Evolutionary conservation across 345 rosid species (phyloP), one percentile per base, ranked within the genome.

Genomic region (Litchi chinensis): DNA sequence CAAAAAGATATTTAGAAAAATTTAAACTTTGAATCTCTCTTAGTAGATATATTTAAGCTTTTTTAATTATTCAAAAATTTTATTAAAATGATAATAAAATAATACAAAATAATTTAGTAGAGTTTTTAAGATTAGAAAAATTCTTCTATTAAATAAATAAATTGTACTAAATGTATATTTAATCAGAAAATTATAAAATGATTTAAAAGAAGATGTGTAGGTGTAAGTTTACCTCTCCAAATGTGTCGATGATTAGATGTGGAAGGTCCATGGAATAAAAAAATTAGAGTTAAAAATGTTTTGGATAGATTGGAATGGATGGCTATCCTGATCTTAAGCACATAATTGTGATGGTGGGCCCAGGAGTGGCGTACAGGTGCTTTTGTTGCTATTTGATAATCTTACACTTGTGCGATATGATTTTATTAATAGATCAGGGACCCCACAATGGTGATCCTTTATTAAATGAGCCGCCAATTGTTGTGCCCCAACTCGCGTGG

Each of bases 401-500:
- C 70, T 57, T 70, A 74, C 79, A 83, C 76, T 9, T 79, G 71
- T 9, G 26, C 24, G 0, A 63, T 24, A 4, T 0, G 63, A 56
- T 22, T 43, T 70, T 52, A n/a, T 6, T 18, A 37, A 73, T 73
- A 46, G 37, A 32, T 32, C 37, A 1, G 3, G 37, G 37, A 32
- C 37, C 37, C 37, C 69, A 77, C 64, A 1, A 21, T 0, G 0
- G 26, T 39, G n/a, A 1, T 37, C 48, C 65, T 52, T 6, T 78
- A 16, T 6, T 19, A 50, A 22, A n/a, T 12, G 4, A 62, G 81
- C 74, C 54, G 74, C 86, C 76, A 63, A 41, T 48, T 50, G 22
- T 15, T 69, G 81, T 81, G 81, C 77, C 79, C 80, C 76, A 73
- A 62, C 18, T 65, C 78, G 60, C 71, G 62, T n/a, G 73, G 84